These are phyloP conservation scores for Rhodotorula sp. DNA, from an alignment of 1,284 basidiomycete genomes.

Conservation along the genomic window DNA sequence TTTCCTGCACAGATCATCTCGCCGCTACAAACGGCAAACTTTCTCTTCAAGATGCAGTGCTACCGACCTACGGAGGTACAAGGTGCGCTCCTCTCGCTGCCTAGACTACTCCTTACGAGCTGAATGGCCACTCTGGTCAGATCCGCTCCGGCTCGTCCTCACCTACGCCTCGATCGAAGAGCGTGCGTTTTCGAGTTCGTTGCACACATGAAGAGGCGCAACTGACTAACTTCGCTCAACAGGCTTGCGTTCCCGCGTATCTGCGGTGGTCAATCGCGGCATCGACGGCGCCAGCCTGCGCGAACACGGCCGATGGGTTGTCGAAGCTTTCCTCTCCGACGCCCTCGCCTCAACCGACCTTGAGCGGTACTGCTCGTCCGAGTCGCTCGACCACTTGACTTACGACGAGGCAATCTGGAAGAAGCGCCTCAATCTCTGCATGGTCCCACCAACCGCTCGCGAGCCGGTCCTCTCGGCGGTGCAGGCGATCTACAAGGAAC, in stretches of 20 bases:
- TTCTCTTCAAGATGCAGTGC: conserved; percentile 63
- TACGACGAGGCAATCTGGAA: conserved; percentile 19
- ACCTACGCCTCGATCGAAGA: conserved; percentile 70
- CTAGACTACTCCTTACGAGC: background rate
- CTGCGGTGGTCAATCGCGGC: background rate
- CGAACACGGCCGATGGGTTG: conserved; percentile 23
- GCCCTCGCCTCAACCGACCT: conserved; percentile 3
- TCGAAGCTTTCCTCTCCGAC: conserved; percentile 52
- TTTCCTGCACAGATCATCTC: conserved; percentile 60
- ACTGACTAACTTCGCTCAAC: conserved; percentile 4
- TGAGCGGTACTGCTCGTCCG: conserved; percentile 52
- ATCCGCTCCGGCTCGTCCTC: conserved; percentile 63
- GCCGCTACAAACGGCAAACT: conserved; percentile 65
- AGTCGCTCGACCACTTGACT: conserved; percentile 56
- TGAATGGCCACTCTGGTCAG: conserved; percentile 55
- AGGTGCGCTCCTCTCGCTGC: conserved; percentile 52
- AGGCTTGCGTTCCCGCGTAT: conserved; percentile 21
- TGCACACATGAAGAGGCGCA: background rate
- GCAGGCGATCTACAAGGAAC: conserved; percentile 37
- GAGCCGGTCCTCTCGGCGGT: conserved; percentile 49
- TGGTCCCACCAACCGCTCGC: background rate
- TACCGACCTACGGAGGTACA: conserved; percentile 37
- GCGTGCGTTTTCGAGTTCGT: conserved; percentile 54
- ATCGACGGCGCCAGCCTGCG: background rate
- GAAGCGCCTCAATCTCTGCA: conserved; percentile 1